Evolutionary conservation across 2,329 filamentous ascomycete genomes (phyloP).

Genomic region (Ceratocystis destructans): DNA sequence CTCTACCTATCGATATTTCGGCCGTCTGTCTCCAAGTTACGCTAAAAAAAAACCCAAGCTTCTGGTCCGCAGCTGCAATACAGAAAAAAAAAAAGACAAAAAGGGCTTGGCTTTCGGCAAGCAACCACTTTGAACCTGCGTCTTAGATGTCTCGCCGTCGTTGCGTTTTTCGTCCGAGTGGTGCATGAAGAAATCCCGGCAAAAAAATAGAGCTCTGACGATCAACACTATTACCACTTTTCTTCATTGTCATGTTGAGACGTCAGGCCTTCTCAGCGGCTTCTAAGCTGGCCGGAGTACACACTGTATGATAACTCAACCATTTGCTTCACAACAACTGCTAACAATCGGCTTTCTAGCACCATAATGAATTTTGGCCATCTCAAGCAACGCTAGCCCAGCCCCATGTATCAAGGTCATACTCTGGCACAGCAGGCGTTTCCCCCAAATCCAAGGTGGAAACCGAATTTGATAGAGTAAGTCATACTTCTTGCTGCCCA

Average conservation of each 20-base stretch:
- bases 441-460: conserved; percentile 17
- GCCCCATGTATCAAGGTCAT: not conserved
- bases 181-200: conserved; percentile 3
- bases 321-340: not conserved
- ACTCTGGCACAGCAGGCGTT: conserved; percentile 19
- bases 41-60: not conserved
- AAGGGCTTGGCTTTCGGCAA: not conserved
- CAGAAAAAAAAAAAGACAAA: not conserved
- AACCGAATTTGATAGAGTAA: conserved; percentile 18
- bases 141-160: not conserved
- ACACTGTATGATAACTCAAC: not conserved
- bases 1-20: not conserved
- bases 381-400: not conserved
- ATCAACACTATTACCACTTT: not conserved
- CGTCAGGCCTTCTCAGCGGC: not conserved
- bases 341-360: not conserved
- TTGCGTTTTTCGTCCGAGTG: not conserved
- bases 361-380: not conserved
- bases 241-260: not conserved
- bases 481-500: not conserved
- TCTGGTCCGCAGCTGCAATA: not conserved
- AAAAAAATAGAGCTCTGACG: not conserved
- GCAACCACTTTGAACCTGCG: not conserved
- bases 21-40: not conserved
- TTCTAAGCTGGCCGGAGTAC: not conserved